Percentiles rank a stretch among this genome's conserved stretches.
Conservation (phyloP, 768 basidiomycete species). For the Amylocystis lapponica region DNA sequence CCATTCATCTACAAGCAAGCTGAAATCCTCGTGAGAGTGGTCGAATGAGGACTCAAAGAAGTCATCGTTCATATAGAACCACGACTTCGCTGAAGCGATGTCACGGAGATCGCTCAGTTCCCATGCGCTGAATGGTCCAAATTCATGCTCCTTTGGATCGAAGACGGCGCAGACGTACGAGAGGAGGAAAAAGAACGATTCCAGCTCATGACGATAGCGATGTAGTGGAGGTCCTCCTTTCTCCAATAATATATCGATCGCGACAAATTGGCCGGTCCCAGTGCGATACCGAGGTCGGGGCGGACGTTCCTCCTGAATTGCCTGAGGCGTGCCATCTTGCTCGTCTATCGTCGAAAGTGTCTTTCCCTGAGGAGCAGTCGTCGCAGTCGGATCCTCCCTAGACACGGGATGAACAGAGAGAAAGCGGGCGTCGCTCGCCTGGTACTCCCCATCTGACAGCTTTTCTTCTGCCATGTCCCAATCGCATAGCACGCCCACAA, state of each 20-base stretch:
- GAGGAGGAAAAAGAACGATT: slow-evolving; percentile 6
- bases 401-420: no score
- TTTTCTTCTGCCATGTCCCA: slow-evolving; percentile 2
- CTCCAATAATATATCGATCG: slow-evolving; percentile 3
- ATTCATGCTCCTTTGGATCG: background rate
- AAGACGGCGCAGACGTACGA: background rate
- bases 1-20: background rate
- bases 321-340: background rate
- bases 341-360: background rate
- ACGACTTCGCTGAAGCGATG: no score
- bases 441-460: background rate
- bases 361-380: background rate
- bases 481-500: slow-evolving; percentile 3
- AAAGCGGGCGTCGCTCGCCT: no score
- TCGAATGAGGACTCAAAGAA: background rate
- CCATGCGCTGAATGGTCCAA: background rate
- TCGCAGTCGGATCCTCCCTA: background rate
- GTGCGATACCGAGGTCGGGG: background rate
- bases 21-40: background rate
- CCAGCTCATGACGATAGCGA: slow-evolving; percentile 1
- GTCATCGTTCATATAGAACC: no score
- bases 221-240: background rate
- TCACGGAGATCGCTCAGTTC: no score
- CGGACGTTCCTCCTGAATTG: background rate
- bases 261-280: slow-evolving; percentile 8